Conservation (phyloP, 2,329 filamentous ascomycete species). For the Alternaria sp. region DNA sequence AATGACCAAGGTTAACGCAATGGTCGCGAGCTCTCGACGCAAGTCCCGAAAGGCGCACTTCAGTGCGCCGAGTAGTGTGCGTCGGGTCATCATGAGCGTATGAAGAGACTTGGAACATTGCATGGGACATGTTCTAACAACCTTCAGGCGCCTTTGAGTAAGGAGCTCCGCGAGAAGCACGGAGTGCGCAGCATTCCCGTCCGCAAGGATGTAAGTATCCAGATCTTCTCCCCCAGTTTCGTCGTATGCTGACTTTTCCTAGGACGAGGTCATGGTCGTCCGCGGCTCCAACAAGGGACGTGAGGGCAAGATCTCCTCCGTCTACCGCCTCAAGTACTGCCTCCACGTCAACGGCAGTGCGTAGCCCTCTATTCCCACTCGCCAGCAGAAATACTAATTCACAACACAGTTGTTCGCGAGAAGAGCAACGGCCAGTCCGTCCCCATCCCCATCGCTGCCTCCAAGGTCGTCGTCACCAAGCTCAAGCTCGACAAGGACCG, state of each 20-base stretch:
- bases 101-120: slow-evolving; percentile 70
- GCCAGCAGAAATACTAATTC: slow-evolving; percentile 27
- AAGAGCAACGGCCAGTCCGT: slow-evolving; percentile 98
- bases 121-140: slow-evolving; percentile 39
- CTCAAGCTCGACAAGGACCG: slow-evolving; percentile 98
- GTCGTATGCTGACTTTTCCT: slow-evolving; percentile 35
- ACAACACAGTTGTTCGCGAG: slow-evolving; percentile 75
- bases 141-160: slow-evolving; percentile 49
- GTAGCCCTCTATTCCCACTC: slow-evolving; percentile 17
- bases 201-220: slow-evolving; percentile 74
- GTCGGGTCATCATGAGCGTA: slow-evolving; percentile 85
- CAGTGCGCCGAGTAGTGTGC: slow-evolving; percentile 89
- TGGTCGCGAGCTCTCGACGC: slow-evolving; percentile 81
- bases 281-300: slow-evolving; percentile 96
- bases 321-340: slow-evolving; percentile 82
- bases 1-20: slow-evolving; percentile 74
- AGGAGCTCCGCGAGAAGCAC: slow-evolving; percentile 99
- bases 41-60: slow-evolving; percentile 99
- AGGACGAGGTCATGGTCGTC: slow-evolving; percentile 86
- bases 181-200: slow-evolving; percentile 91
- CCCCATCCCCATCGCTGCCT: slow-evolving; percentile 91
- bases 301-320: slow-evolving; percentile 96
- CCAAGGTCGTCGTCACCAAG: slow-evolving; percentile 98
- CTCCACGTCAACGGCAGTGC: slow-evolving; percentile 87
- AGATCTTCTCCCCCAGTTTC: neutral